Base-by-base conservation (phyloP, 1,284 basidiomycete genomes). In the Malassezia cuniculi region DNA sequence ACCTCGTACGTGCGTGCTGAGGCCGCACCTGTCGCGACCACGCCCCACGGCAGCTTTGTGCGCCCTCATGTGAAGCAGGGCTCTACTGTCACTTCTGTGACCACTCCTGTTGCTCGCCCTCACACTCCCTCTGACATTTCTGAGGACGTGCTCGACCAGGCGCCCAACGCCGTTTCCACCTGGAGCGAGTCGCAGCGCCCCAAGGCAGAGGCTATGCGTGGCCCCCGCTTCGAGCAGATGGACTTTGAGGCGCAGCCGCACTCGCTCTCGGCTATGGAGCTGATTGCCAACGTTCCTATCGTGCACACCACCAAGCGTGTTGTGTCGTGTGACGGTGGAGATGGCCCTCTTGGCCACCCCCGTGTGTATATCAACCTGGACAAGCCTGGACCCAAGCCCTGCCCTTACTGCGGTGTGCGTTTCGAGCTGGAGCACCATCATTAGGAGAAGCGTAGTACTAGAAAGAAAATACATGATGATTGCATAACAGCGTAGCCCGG, bases 331-430 rank as follows among this genome's bases (percentile, higher is more conserved):
- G 86, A 95, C 68, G 89, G 89, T 55, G 54, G 54, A 69, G 80
- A 78, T 68, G 90, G 90, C 15, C 77, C 90, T 34, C 75, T 95
- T 24, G 89, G 89, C 33, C 89, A 95, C 69, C 89, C 90, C 11
- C 86, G 85, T 73, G 79, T 95, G 53, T 95, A 77, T 68, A 89
- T 95, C 69, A 94, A 94, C 73, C 69, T 93, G 67, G 86, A 60
- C 39, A 57, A 59, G 43, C 56, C 57, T 3, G 57, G 56, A 11
- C 50, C 54, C n/a, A 54, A 60, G 43, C 38, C 46, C 6, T 60
- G 57, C 45, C 48, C 53, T 7, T 54, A 52, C 43, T 54, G 52
- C 18, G 41, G 47, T 18, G 29, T 40, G 22, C 47, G 47, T 18
- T 45, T 31, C 37, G 26, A 45, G 17, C 32, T 31, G 38, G 28